phyloP scores from a whole-genome alignment of 805 yeast genomes.

The Cyberlindnera bimundalis region DNA sequence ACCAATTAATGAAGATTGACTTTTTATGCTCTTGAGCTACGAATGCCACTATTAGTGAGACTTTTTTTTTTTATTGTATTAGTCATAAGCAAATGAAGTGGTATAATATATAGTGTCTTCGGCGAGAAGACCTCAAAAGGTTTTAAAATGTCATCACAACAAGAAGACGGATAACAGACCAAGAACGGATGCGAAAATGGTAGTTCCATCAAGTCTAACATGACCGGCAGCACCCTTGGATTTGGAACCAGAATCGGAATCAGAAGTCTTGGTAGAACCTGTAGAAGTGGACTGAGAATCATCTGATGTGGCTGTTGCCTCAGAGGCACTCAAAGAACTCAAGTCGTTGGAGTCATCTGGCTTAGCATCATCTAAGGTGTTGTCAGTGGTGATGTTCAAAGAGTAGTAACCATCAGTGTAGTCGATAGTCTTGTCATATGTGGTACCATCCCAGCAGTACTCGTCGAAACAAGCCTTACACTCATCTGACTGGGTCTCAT shows the following conservation, averaged over 20 bases:
- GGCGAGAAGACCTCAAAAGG: no score
- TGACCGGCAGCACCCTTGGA: conserved; percentile 8
- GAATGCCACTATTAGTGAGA: no score
- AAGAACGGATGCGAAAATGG: conserved; percentile 11
- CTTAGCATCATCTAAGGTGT: conserved; percentile 3
- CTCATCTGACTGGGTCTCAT: conserved; percentile 54
- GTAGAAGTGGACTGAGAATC: background rate
- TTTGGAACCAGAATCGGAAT: conserved; percentile 3
- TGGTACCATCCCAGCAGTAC: conserved; percentile 73
- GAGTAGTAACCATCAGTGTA: conserved; percentile 11
- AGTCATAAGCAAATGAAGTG: no score
- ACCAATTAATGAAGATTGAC: background rate
- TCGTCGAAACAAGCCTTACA: conserved; percentile 66
- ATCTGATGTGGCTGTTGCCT: conserved; percentile 7
- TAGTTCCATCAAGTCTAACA: conserved; percentile 2
- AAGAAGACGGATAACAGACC: conserved; percentile 10
- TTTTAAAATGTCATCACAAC: no score
- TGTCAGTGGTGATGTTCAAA: conserved; percentile 10
- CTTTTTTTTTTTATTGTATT: no score
- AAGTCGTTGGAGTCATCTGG: background rate
- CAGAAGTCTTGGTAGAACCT: conserved; percentile 1
- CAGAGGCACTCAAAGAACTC: background rate
- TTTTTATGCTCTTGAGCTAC: background rate
- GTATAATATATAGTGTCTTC: background rate
- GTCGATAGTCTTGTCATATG: conserved; percentile 2